Evolutionary conservation across 2,329 filamentous ascomycete genomes (phyloP).

Genomic region (Mycosphaerelloides madeirae): DNA sequence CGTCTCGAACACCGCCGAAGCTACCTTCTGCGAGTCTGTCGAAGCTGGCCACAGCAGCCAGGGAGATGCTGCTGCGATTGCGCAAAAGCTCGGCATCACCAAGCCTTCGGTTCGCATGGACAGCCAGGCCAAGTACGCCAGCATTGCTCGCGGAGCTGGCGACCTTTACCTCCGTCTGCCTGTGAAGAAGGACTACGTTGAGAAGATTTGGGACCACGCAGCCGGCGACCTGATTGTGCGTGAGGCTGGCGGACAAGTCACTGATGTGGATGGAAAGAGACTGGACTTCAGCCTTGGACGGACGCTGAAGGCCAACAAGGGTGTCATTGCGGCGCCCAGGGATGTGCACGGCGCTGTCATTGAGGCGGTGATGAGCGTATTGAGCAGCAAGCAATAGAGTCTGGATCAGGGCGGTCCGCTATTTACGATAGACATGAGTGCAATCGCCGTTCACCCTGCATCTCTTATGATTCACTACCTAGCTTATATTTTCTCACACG

Average conservation of each 20-base stretch:
- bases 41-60: slow-evolving; percentile 91
- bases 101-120: slow-evolving; percentile 91
- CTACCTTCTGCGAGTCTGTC: slow-evolving; percentile 94
- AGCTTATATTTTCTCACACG: too few species aligned
- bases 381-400: slow-evolving; percentile 46
- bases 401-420: too few species aligned
- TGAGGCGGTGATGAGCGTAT: slow-evolving; percentile 73
- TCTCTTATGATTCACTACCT: too few species aligned
- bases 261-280: slow-evolving; percentile 77
- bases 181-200: slow-evolving; percentile 79
- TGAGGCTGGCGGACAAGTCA: slow-evolving; percentile 88
- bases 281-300: slow-evolving; percentile 83
- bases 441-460: too few species aligned
- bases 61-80: slow-evolving; percentile 79
- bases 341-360: slow-evolving; percentile 73
- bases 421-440: too few species aligned
- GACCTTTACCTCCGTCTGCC: slow-evolving; percentile 92
- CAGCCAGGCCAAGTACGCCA: slow-evolving; percentile 96
- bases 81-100: slow-evolving; percentile 78
- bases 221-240: slow-evolving; percentile 90
- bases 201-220: slow-evolving; percentile 99
- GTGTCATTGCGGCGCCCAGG: slow-evolving; percentile 81
- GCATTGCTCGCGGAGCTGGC: slow-evolving; percentile 86
- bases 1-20: slow-evolving; percentile 67
- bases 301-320: slow-evolving; percentile 85